These are phyloP conservation scores for Stemphylium vesicarium DNA, from an alignment of 2,329 filamentous ascomycete genomes.

Conservation along the genomic window DNA sequence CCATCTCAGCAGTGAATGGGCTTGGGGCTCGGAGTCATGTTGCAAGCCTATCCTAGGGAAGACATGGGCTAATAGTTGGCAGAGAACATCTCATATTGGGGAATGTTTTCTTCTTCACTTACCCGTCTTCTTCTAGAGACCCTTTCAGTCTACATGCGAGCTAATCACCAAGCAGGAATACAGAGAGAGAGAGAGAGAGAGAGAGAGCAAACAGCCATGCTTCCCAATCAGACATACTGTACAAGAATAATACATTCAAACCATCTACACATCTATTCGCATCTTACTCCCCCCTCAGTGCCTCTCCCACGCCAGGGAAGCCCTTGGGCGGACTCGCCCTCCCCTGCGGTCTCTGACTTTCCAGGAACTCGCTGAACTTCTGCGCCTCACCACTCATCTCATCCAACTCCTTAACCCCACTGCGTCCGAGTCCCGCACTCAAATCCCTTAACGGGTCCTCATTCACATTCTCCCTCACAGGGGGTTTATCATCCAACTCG, in stretches of 20 bases:
- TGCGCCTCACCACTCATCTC: constrained; percentile 27
- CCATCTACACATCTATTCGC: background rate
- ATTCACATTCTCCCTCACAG: constrained; percentile 16
- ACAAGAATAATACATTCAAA: constrained; percentile 7
- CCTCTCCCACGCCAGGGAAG: constrained; percentile 12
- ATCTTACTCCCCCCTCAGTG: constrained; percentile 8
- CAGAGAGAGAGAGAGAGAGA: no score
- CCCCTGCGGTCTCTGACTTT: constrained; percentile 4
- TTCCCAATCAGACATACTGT: background rate
- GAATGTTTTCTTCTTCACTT: no score
- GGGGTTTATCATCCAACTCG: constrained; percentile 35
- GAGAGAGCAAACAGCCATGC: no score
- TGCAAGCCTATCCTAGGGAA: no score
- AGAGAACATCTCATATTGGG: no score
- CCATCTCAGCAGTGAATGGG: no score
- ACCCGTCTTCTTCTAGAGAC: no score
- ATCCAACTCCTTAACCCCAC: constrained; percentile 28
- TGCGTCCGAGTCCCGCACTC: constrained; percentile 9
- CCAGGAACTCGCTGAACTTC: constrained; percentile 19
- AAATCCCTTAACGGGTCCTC: constrained; percentile 16
- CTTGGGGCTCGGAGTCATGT: no score
- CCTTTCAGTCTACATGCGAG: no score
- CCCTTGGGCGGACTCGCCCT: constrained; percentile 1
- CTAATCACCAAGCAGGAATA: no score
- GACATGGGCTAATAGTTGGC: no score